Evolutionary conservation across 2,329 filamentous ascomycete genomes (phyloP), one percentile per base, ranked within the genome.

Genomic region (Chalaropsis thielavioides): DNA sequence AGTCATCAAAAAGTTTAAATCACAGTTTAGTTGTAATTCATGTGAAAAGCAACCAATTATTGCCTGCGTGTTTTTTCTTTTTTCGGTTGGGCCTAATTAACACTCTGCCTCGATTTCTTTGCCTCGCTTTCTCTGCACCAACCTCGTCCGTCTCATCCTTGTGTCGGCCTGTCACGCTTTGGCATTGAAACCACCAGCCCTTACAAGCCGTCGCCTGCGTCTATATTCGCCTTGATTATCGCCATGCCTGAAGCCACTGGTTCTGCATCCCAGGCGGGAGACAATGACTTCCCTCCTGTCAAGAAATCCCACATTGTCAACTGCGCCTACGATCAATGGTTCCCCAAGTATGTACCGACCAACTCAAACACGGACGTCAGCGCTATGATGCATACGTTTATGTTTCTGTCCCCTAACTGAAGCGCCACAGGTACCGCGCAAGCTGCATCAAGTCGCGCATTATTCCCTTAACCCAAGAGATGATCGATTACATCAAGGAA

Each of bases 301-400:
- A 90, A 86, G 40, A 88, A 86, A 72, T 83, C 87, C 59, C 92
- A 99, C 72, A 95, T 99, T 68, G 78, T 96, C 64, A 88, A 96
- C 75, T 99, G 92, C 76, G 95, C 94, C 51, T 96, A 95, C 75
- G 89, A 96, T 73, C 83, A 81, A 67, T 99, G 94, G 94, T 90
- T 96, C 71, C 84, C 88, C 60, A 86, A 83, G 81, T 90, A 77
- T 62, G 62, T 62, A 3, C 6, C 38, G 2, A 2, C 31, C 46
- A 2, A 3, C 77, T 31, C 35, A 38, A 38, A 38, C 35, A 38
- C 8, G 8, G 35, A 38, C 35, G 15, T 27, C 24, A n/a, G 24
- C 27, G 11, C 54, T 27, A 22, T 38, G 54, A 38, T 38, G 27
- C 13, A 58, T 58, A 38, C 1, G 43, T n/a, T n/a, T 8, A 27